These are phyloP conservation scores for Discostella stelligeroides DNA, from an alignment of 108 stramenopile genomes.

Conservation along the genomic window DNA sequence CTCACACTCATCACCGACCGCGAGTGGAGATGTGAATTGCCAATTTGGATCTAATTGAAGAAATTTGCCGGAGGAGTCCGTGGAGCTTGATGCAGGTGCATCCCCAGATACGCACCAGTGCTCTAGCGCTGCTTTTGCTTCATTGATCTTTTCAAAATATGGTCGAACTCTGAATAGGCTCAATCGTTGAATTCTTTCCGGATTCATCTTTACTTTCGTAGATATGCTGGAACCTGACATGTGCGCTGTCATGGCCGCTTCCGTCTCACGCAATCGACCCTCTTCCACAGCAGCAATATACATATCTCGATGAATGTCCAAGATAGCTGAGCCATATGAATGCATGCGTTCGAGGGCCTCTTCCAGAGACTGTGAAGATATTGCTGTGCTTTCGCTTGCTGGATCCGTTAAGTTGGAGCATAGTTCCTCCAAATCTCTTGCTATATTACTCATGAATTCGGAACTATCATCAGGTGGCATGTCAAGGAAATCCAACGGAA, in stretches of 20 bases:
- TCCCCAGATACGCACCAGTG: slow-evolving; percentile 58
- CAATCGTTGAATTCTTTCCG: slow-evolving; percentile 73
- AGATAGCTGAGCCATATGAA: slow-evolving; percentile 61
- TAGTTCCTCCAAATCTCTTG: slow-evolving; percentile 50
- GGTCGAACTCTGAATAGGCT: slow-evolving; percentile 73
- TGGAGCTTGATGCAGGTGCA: slow-evolving; percentile 3
- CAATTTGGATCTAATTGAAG: slow-evolving; percentile 58
- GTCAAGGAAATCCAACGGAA: slow-evolving; percentile 70
- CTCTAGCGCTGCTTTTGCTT: slow-evolving; percentile 52
- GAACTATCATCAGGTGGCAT: slow-evolving; percentile 25
- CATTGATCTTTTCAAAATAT: slow-evolving; percentile 70
- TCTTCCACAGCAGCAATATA: slow-evolving; percentile 84
- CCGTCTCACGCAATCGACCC: slow-evolving; percentile 64
- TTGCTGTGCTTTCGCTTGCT: slow-evolving; percentile 35
- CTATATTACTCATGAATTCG: slow-evolving; percentile 36
- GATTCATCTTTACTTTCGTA: slow-evolving; percentile 52
- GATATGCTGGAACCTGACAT: slow-evolving; percentile 32
- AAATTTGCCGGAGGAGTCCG: neutral
- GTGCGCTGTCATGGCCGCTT: slow-evolving; percentile 78
- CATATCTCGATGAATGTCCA: slow-evolving; percentile 85
- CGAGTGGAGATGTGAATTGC: slow-evolving; percentile 66
- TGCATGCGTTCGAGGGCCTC: slow-evolving; percentile 67
- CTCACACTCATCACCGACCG: slow-evolving; percentile 77
- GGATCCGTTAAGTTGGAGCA: slow-evolving; percentile 51
- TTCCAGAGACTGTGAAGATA: slow-evolving; percentile 43